A percentile compares a stretch with the other conserved stretches of the same genome.
These are phyloP conservation scores for Solanum corneliomulleri DNA, from an alignment of 257 asterid genomes.

Conservation along the genomic window DNA sequence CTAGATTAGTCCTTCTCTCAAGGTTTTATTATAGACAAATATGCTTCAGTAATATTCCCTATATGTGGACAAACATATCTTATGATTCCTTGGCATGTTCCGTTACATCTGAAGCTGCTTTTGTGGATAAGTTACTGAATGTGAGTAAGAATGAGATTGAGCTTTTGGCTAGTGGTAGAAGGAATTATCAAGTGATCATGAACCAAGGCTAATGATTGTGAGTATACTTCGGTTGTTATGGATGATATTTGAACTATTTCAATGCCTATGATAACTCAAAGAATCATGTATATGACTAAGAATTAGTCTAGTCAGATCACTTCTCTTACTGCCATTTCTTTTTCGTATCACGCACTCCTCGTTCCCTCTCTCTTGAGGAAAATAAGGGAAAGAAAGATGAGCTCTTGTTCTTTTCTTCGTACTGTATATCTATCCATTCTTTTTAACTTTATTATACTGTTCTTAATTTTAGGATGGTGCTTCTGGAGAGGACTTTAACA, in stretches of 20 bases:
- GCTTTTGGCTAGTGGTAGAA: not conserved
- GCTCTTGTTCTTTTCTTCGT: not conserved
- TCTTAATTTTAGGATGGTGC: constrained; percentile 52
- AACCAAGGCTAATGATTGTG: not conserved
- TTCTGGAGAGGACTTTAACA: constrained; percentile 71
- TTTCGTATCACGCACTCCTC: not conserved
- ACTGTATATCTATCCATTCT: not conserved
- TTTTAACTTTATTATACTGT: constrained; percentile 5
- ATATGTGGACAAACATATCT: not conserved
- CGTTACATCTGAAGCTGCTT: not conserved
- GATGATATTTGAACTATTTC: not conserved
- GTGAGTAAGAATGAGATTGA: not conserved
- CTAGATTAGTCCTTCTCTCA: not conserved
- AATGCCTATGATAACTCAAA: not conserved
- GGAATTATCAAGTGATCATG: not conserved
- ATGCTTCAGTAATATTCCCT: not conserved
- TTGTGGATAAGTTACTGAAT: not conserved
- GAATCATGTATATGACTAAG: not conserved
- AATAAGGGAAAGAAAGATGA: not conserved
- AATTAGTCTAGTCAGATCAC: not conserved
- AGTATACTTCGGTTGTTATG: not conserved
- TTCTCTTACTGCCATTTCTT: not conserved
- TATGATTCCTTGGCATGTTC: not conserved
- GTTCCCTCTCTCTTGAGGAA: not conserved
- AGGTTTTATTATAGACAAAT: not conserved